Percentiles rank a stretch among this genome's conserved stretches.
phyloP scores from a whole-genome alignment of 2,329 filamentous ascomycete species.

The Trichoderma sp. region DNA sequence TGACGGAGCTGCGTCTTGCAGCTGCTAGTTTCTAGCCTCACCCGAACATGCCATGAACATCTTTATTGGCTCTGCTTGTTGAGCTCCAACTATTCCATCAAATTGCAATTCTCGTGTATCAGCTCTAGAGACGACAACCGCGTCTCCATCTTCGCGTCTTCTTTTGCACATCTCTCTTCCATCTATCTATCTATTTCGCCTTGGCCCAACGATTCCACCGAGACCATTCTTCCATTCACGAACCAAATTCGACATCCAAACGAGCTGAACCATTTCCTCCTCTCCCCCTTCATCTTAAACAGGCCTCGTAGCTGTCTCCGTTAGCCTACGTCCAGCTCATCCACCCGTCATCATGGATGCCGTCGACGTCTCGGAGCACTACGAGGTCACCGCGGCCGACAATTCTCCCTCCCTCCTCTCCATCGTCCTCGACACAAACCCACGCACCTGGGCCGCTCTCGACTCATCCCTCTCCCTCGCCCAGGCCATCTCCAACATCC shows the following conservation, averaged over 20 bases:
- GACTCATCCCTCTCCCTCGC: slow-evolving; percentile 73
- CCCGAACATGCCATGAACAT: not conserved
- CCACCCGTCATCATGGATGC: slow-evolving; percentile 45
- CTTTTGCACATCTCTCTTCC: not conserved
- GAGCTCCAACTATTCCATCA: not conserved
- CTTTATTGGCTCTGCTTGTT: not conserved
- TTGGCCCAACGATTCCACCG: not conserved
- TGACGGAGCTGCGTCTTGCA: slow-evolving; percentile 7
- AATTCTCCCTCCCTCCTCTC: slow-evolving; percentile 78
- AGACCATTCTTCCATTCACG: not conserved
- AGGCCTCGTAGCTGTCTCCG: slow-evolving; percentile 37
- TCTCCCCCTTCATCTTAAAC: not conserved
- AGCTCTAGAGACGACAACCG: not conserved
- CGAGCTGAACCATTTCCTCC: not conserved
- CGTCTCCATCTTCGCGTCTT: not conserved
- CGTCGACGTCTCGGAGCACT: slow-evolving; percentile 60
- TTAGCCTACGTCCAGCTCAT: slow-evolving; percentile 21
- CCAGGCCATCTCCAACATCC: slow-evolving; percentile 79
- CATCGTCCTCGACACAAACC: slow-evolving; percentile 94
- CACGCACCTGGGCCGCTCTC: slow-evolving; percentile 85
- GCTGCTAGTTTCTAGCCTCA: not conserved
- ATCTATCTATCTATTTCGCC: not conserved
- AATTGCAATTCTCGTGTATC: not conserved
- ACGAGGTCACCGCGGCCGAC: slow-evolving; percentile 53
- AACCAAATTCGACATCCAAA: not conserved